These are phyloP conservation scores for Mimosa bimucronata DNA, from an alignment of 306 rosid genomes.

Conservation along the genomic window DNA sequence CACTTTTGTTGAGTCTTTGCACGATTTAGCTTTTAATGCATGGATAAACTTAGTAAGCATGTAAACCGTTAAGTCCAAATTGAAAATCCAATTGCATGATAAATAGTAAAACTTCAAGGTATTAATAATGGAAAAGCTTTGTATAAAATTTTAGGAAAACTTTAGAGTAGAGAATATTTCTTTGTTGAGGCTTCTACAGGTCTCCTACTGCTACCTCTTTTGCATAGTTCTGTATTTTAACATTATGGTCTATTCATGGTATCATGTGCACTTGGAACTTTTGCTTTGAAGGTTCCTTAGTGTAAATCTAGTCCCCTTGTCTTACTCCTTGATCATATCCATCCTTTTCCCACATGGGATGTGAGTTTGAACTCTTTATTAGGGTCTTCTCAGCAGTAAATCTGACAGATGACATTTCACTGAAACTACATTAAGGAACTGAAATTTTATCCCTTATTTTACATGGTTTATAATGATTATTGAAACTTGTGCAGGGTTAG, in stretches of 20 bases:
- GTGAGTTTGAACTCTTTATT: neutral
- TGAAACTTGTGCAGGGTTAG: slow-evolving; percentile 71
- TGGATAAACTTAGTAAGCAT: neutral
- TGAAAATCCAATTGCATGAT: neutral
- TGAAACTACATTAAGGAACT: slow-evolving; percentile 8
- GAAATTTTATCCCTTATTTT: neutral
- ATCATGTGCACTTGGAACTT: neutral
- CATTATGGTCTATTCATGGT: neutral
- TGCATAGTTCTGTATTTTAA: neutral
- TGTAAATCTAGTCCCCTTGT: neutral
- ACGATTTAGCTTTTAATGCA: too few relatives aligned
- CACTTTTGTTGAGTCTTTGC: too few relatives aligned
- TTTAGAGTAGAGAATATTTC: neutral
- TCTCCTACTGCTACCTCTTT: neutral
- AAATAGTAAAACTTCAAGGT: neutral
- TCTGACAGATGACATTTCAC: neutral
- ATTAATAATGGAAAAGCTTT: neutral
- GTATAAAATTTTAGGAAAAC: neutral
- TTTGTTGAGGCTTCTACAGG: too few relatives aligned
- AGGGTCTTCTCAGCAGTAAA: neutral
- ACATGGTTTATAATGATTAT: slow-evolving; percentile 8
- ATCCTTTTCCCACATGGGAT: neutral
- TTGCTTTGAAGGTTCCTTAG: neutral
- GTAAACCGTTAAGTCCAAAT: neutral
- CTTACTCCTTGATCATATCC: neutral